Evolutionary conservation across 495 filamentous ascomycete genomes (phyloP).

Genomic region (Xylaria curta): DNA sequence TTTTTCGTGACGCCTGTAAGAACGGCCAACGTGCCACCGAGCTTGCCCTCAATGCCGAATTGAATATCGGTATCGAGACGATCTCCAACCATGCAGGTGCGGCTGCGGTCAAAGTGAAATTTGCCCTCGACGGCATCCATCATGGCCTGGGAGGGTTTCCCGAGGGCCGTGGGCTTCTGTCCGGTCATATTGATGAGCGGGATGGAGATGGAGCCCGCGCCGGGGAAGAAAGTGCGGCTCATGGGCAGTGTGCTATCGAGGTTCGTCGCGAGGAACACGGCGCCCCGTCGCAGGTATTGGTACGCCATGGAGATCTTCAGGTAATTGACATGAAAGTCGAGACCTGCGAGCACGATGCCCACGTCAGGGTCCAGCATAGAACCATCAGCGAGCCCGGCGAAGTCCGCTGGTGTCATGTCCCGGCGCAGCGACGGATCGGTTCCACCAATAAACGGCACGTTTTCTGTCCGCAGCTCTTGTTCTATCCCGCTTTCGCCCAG

Average conservation of each 20-base stretch:
- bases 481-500: slow-evolving; percentile 93
- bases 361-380: slow-evolving; percentile 84
- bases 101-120: slow-evolving; percentile 82
- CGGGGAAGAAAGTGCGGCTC: slow-evolving; percentile 82
- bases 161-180: slow-evolving; percentile 74
- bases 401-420: slow-evolving; percentile 80
- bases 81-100: slow-evolving; percentile 96
- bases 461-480: slow-evolving; percentile 78
- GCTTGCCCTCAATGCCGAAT: slow-evolving; percentile 87
- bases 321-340: slow-evolving; percentile 95
- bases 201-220: slow-evolving; percentile 82
- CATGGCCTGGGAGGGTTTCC: slow-evolving; percentile 98
- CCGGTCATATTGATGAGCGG: slow-evolving; percentile 78
- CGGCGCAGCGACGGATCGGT: slow-evolving; percentile 81
- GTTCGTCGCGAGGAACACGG: slow-evolving; percentile 94
- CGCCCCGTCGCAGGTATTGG: slow-evolving; percentile 83
- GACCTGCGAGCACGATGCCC: slow-evolving; percentile 83
- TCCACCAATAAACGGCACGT: slow-evolving; percentile 82
- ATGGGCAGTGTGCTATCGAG: slow-evolving; percentile 85
- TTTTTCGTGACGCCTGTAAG: slow-evolving; percentile 87
- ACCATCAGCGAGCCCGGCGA: slow-evolving; percentile 73
- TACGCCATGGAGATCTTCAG: slow-evolving; percentile 83
- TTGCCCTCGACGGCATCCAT: slow-evolving; percentile 99
- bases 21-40: slow-evolving; percentile 91
- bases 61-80: slow-evolving; percentile 93